Evolutionary conservation across 2,329 filamentous ascomycete species (phyloP).

Genomic region (Xylaria digitata): DNA sequence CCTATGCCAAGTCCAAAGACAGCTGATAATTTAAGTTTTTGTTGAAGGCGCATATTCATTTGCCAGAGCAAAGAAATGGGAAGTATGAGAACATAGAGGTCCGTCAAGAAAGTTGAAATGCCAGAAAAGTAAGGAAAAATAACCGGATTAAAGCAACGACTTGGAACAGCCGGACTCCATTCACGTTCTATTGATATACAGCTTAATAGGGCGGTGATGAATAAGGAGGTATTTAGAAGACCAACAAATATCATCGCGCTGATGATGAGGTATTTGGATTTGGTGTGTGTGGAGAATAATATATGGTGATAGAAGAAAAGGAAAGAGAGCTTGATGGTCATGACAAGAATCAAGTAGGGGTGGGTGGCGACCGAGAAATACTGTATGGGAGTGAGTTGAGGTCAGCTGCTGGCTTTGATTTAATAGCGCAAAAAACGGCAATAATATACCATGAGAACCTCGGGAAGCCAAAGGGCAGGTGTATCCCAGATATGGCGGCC

Average conservation of each 20-base stretch:
- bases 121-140: slow-evolving; percentile 5
- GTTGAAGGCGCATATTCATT: slow-evolving; percentile 23
- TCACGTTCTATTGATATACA: not conserved
- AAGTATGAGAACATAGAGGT: slow-evolving; percentile 1
- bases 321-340: not conserved
- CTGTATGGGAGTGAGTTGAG: not conserved
- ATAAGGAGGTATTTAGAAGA: not conserved
- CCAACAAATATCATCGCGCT: not conserved
- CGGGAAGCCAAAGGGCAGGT: not conserved
- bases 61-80: not conserved
- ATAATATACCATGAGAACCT: not conserved
- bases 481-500: slow-evolving; percentile 8
- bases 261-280: not conserved
- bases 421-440: too few relatives aligned
- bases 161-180: not conserved
- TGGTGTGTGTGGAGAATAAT: not conserved
- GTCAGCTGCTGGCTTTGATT: not conserved
- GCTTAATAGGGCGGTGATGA: not conserved
- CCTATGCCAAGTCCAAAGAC: not conserved
- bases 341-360: not conserved
- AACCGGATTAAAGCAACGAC: slow-evolving; percentile 1
- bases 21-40: not conserved
- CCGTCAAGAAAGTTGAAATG: not conserved
- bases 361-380: not conserved
- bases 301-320: slow-evolving; percentile 2